Evolutionary conservation across 1,284 basidiomycete species (phyloP).

Genomic region (Pascua sp.): DNA sequence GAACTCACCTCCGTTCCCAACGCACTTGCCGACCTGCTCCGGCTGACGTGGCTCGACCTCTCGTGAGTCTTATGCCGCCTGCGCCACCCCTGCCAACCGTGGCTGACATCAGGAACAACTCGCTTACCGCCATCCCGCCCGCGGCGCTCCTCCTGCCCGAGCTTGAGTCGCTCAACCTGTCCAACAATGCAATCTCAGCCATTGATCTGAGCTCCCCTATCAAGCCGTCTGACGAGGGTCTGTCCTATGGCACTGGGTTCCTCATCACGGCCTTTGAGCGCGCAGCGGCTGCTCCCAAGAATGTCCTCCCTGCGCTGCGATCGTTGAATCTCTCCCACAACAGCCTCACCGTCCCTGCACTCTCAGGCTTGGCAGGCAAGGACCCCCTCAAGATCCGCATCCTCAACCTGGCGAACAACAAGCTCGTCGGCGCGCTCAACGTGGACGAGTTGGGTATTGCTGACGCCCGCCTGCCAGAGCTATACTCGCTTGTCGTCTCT

Average conservation of each 20-base stretch:
- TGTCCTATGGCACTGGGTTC: slow-evolving; percentile 44
- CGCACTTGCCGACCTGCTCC: slow-evolving; percentile 43
- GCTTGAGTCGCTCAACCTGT: slow-evolving; percentile 41
- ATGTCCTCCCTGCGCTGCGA: slow-evolving; percentile 31
- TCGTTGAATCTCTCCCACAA: slow-evolving; percentile 39
- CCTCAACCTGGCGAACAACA: slow-evolving; percentile 36
- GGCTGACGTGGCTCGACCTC: slow-evolving; percentile 39
- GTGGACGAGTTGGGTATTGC: slow-evolving; percentile 20
- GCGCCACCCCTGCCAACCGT: neutral
- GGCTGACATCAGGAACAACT: slow-evolving; percentile 33
- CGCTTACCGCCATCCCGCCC: slow-evolving; percentile 33
- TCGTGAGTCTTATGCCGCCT: slow-evolving; percentile 31
- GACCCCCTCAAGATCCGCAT: slow-evolving; percentile 22
- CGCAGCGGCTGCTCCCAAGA: slow-evolving; percentile 19
- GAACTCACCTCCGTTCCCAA: slow-evolving; percentile 33
- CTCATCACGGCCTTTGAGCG: slow-evolving; percentile 41
- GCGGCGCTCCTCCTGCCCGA: slow-evolving; percentile 40
- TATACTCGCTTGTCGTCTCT: slow-evolving; percentile 26
- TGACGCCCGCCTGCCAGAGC: slow-evolving; percentile 22
- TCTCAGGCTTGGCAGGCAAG: slow-evolving; percentile 20
- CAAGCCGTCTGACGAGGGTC: slow-evolving; percentile 39
- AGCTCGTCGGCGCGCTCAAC: slow-evolving; percentile 28
- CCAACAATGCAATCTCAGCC: slow-evolving; percentile 36
- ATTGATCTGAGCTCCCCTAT: slow-evolving; percentile 37
- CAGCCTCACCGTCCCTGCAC: slow-evolving; percentile 21